These are phyloP conservation scores for Litsea cubeba DNA, from an alignment of 164 flowering plant species.

Conservation along the genomic window DNA sequence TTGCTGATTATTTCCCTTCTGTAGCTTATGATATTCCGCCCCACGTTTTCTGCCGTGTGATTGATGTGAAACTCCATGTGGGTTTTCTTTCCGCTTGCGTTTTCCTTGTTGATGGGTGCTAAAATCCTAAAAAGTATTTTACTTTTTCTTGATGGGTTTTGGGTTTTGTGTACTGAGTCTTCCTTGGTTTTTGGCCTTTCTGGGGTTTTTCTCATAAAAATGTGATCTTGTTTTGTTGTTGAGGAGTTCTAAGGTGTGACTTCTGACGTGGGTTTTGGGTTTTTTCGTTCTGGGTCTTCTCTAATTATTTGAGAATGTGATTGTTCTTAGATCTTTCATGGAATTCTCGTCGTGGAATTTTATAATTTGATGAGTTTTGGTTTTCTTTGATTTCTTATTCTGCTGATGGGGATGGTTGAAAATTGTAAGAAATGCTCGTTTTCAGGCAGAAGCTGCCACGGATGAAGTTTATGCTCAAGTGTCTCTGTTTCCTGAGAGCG, in stretches of 20 bases:
- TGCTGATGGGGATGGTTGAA: background rate
- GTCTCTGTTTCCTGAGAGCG: constrained; percentile 69
- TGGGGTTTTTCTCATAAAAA: background rate
- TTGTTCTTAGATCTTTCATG: background rate
- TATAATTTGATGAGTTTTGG: background rate
- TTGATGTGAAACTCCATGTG: constrained; percentile 83
- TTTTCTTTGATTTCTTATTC: background rate
- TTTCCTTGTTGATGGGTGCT: background rate
- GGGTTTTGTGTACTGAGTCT: background rate
- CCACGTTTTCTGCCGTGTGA: constrained; percentile 80
- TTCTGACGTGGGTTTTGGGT: background rate
- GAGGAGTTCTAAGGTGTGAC: no score
- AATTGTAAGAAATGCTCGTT: background rate
- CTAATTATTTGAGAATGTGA: background rate
- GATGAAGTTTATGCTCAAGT: constrained; percentile 93
- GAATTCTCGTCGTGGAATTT: background rate
- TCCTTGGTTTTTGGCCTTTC: background rate
- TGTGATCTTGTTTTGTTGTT: no score
- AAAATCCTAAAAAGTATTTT: background rate
- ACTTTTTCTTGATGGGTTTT: background rate
- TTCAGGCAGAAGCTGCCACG: constrained; percentile 81
- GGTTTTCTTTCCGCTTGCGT: constrained; percentile 13
- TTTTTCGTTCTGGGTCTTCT: background rate
- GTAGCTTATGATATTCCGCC: constrained; percentile 49
- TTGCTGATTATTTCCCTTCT: constrained; percentile 22